Evolutionary conservation across 805 yeast genomes (phyloP), one percentile per base, ranked within the genome.

Genomic region (Starmerella powellii): DNA sequence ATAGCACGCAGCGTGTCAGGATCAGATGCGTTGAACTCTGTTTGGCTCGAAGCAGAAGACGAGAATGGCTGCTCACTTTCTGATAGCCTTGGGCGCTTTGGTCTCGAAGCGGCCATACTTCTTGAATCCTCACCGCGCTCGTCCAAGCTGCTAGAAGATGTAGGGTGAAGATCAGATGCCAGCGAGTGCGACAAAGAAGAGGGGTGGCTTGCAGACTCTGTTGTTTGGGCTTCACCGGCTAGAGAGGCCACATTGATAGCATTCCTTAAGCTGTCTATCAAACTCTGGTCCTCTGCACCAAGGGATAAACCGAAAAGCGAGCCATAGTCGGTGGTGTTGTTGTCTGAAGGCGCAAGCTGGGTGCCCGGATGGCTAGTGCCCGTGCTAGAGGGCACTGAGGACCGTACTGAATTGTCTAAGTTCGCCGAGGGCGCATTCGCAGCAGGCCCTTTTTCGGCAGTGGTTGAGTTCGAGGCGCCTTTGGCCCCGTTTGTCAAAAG

Each of bases 1-100:
- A 54, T 55, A 2, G 56, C 58, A 8, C 53, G 49, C 34, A 54
- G 42, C 8, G 57, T 54, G 6, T 52, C 56, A 1, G 55, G 52
- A 20, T 53, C 57, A 8, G 55, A 44, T 19, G 52, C 48, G 16
- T 48, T 50, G 32, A 38, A 43, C 26, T 46, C 50, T 2, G 35
- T 2, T 16, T 37, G 42, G 16, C 34, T 27, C 1, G 33, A 6
- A 15, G 41, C 27, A 16, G 38, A 24, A 20, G 38, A 15, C 10
- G 26, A 8, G 10, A 23, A 8, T 23, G 26, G 6, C 11, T 5
- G 11, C 21, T 34, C 12, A 15, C 13, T 15, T 6, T 6, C 10
- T 10, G 10, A 8, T 23, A 10, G 26, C 10, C 10, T 23, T 23
- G 26, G 10, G 10, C 26, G 26, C 26, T 10, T 23, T 23, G 6